Conservation (phyloP, 345 rosid species). For the Pugionium dolabratum region DNA sequence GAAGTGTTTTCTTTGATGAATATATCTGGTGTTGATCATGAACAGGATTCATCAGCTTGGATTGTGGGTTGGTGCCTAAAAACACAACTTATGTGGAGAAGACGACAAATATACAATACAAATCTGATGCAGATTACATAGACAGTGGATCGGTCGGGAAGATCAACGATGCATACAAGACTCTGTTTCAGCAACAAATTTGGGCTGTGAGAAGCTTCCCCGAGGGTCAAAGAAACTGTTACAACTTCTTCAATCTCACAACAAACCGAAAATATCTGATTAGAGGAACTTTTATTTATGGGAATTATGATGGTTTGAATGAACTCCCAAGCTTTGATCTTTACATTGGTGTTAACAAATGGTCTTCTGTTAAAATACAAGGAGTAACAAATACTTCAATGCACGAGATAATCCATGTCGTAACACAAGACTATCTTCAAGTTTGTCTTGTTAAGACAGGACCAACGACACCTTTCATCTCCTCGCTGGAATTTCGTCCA, state of each 20-base stretch:
- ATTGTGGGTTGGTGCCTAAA: constrained; percentile 35
- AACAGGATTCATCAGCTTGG: constrained; percentile 42
- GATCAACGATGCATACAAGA: constrained; percentile 8
- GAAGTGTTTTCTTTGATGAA: too few species aligned
- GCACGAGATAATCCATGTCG: constrained; percentile 37
- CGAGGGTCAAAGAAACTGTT: constrained; percentile 41
- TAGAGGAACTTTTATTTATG: constrained; percentile 37
- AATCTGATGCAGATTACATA: constrained; percentile 25
- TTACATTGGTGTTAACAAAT: constrained; percentile 37
- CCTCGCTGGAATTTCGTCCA: constrained; percentile 37
- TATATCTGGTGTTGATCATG: not conserved
- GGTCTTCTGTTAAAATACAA: constrained; percentile 19
- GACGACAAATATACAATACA: constrained; percentile 32
- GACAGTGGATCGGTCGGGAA: constrained; percentile 10
- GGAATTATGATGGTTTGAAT: constrained; percentile 33
- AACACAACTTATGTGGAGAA: constrained; percentile 2
- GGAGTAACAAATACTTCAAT: constrained; percentile 13
- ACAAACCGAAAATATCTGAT: constrained; percentile 22
- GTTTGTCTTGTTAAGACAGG: constrained; percentile 43
- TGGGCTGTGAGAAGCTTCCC: constrained; percentile 43
- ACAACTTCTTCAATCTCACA: constrained; percentile 35
- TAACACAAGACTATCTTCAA: constrained; percentile 22
- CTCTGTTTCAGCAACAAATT: constrained; percentile 26
- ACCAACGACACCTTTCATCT: constrained; percentile 35
- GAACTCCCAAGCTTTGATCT: constrained; percentile 34